Conservation (phyloP, 441 rosid genomes). For the Viola pubescens region DNA sequence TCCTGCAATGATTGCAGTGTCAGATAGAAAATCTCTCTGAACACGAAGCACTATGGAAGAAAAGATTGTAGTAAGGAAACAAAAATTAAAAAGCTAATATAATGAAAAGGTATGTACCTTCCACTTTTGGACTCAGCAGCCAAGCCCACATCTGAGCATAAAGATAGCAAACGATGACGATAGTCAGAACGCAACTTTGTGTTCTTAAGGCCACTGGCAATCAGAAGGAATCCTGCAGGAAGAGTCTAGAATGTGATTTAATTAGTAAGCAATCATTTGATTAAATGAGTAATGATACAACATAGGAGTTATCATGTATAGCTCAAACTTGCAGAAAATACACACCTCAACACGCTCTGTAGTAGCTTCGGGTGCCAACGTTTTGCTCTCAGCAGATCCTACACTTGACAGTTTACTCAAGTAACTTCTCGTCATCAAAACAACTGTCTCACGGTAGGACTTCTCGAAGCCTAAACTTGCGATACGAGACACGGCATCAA, state of each 20-base stretch:
- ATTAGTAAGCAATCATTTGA: slow-evolving; percentile 45
- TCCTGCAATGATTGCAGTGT: slow-evolving; percentile 45
- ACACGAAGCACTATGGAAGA: slow-evolving; percentile 13
- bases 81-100: slow-evolving; percentile 10
- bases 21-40: slow-evolving; percentile 12
- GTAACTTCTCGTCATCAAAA: slow-evolving; percentile 94
- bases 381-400: slow-evolving; percentile 87
- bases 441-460: slow-evolving; percentile 98
- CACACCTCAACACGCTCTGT: slow-evolving; percentile 90
- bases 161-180: slow-evolving; percentile 88
- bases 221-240: slow-evolving; percentile 93
- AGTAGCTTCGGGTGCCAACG: slow-evolving; percentile 74
- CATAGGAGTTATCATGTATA: slow-evolving; percentile 7
- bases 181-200: slow-evolving; percentile 79
- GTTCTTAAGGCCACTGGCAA: slow-evolving; percentile 72
- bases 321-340: slow-evolving; percentile 15
- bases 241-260: slow-evolving; percentile 79
- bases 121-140: slow-evolving; percentile 96
- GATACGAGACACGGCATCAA: slow-evolving; percentile 95
- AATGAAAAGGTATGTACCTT: slow-evolving; percentile 42
- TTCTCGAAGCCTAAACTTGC: slow-evolving; percentile 98
- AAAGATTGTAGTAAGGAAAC: slow-evolving; percentile 6
- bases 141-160: slow-evolving; percentile 97
- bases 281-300: slow-evolving; percentile 20
- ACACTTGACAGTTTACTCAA: slow-evolving; percentile 63